Percentiles rank a stretch among this genome's conserved stretches.
These are phyloP conservation scores for Komagataella ulmi DNA, from an alignment of 805 yeast species.

Conservation along the genomic window DNA sequence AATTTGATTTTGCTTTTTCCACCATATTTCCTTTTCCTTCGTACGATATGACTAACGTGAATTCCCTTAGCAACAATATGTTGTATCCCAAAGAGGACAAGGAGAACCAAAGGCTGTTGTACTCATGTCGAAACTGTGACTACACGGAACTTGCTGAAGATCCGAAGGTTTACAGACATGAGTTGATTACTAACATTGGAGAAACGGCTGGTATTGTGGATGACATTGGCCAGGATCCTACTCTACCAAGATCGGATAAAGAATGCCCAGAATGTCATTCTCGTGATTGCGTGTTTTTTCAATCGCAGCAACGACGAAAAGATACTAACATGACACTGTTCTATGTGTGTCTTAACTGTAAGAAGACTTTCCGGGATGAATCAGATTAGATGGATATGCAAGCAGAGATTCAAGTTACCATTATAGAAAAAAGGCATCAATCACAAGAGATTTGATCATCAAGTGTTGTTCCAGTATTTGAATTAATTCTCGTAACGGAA, in stretches of 20 bases:
- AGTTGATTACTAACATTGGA: constrained; percentile 80
- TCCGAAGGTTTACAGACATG: constrained; percentile 84
- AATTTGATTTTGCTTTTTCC: background rate
- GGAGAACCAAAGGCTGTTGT: constrained; percentile 59
- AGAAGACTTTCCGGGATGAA: constrained; percentile 42
- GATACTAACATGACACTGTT: constrained; percentile 93
- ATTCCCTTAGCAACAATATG: constrained; percentile 67
- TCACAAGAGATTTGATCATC: no score
- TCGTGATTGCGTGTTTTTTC: constrained; percentile 91
- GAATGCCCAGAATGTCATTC: constrained; percentile 86
- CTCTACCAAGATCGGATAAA: constrained; percentile 89
- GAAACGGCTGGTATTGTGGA: constrained; percentile 96
- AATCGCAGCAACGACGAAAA: constrained; percentile 86
- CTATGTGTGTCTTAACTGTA: constrained; percentile 83
- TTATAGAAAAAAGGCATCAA: background rate
- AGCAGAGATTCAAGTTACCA: background rate
- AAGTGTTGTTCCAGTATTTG: no score
- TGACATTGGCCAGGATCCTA: constrained; percentile 95
- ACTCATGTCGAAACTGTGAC: constrained; percentile 89
- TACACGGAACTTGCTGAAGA: constrained; percentile 86
- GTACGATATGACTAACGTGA: background rate
- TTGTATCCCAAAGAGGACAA: constrained; percentile 94
- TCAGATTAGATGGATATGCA: background rate
- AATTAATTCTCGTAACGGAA: no score
- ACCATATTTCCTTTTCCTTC: background rate